A percentile compares a stretch with the other conserved stretches of the same genome.
phyloP scores from a whole-genome alignment of 129 eudicot genomes.

The Pittosporum tobira region DNA sequence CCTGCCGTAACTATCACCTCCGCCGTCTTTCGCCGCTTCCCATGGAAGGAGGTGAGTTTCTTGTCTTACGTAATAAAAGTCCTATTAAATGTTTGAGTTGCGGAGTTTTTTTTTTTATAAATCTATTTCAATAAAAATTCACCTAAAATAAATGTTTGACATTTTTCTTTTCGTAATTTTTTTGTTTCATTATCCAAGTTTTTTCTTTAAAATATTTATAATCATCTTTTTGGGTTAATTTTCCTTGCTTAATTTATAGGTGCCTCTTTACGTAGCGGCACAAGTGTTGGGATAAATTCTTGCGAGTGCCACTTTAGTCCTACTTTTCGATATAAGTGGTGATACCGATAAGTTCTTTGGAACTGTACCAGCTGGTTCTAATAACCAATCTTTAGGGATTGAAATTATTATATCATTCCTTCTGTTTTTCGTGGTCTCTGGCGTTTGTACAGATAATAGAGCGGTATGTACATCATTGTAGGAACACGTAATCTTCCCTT shows the following conservation, averaged over 20 bases:
- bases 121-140: too few relatives aligned
- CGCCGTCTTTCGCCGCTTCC: conserved; percentile 44
- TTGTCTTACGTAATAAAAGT: too few relatives aligned
- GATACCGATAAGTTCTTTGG: conserved; percentile 55
- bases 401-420: conserved; percentile 63
- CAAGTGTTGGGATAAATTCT: conserved; percentile 52
- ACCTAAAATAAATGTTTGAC: too few relatives aligned
- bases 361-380: conserved; percentile 46
- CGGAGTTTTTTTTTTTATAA: too few relatives aligned
- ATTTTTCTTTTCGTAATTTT: neutral
- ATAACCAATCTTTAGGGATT: conserved; percentile 45
- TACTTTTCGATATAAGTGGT: conserved; percentile 33
- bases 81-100: too few relatives aligned
- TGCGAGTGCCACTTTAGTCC: conserved; percentile 44
- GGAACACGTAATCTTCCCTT: too few relatives aligned
- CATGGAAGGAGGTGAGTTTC: conserved; percentile 58
- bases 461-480: conserved; percentile 54
- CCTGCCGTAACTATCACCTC: conserved; percentile 61
- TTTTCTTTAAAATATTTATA: neutral
- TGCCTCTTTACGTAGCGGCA: conserved; percentile 33
- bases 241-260: conserved; percentile 25
- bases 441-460: conserved; percentile 52
- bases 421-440: conserved; percentile 64
- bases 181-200: too few relatives aligned
- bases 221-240: neutral